A percentile compares a stretch with the other conserved stretches of the same genome.
Conservation (phyloP, 1,139 yeast genomes). For the Lodderomyces oxycetoniae region DNA sequence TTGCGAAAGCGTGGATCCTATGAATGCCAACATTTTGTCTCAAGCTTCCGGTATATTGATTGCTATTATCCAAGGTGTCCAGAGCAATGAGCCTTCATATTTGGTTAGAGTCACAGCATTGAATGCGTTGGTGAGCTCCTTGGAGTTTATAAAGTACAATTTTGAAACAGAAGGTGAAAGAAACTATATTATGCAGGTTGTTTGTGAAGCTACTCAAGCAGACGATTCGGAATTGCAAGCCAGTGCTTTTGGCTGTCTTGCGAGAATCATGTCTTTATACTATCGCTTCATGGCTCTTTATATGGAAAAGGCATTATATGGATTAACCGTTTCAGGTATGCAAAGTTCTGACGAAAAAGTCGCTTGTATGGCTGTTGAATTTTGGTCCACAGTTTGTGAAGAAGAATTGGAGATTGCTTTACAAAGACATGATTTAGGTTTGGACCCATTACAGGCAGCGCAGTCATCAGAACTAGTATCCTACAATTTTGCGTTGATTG, state of each 20-base stretch:
- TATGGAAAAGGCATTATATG: conserved; percentile 95
- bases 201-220: conserved; percentile 96
- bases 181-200: conserved; percentile 96
- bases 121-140: conserved; percentile 84
- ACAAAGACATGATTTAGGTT: conserved; percentile 56
- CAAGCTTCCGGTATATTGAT: conserved; percentile 91
- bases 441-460: conserved; percentile 18
- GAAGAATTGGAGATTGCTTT: conserved; percentile 81
- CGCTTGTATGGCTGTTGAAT: conserved; percentile 97
- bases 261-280: conserved; percentile 86
- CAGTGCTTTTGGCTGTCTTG: conserved; percentile 93
- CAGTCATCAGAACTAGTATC: conserved; percentile 34
- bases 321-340: conserved; percentile 90
- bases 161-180: conserved; percentile 93
- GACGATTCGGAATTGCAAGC: conserved; percentile 79
- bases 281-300: conserved; percentile 87
- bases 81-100: conserved; percentile 67
- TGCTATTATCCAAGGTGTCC: conserved; percentile 96
- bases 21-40: conserved; percentile 68
- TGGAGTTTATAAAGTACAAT: conserved; percentile 82
- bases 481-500: conserved; percentile 78
- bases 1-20: conserved; percentile 90
- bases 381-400: conserved; percentile 97
- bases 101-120: conserved; percentile 84
- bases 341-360: conserved; percentile 80